Evolutionary conservation across 1,139 yeast species (phyloP).

Genomic region (Debaryomycetaceae sp.): DNA sequence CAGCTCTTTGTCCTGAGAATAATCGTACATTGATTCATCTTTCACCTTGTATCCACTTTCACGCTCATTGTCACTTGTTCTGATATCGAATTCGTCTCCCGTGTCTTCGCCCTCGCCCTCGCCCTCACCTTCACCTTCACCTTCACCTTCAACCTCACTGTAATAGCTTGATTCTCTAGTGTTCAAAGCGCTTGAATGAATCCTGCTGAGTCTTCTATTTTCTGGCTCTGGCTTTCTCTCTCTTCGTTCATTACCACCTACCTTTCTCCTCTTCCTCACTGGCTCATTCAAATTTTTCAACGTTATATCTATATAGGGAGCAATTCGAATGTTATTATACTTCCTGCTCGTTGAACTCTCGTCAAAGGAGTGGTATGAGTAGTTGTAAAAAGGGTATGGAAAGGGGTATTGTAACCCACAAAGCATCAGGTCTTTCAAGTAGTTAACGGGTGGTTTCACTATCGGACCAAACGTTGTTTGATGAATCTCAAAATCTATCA

Average conservation of each 20-base stretch:
- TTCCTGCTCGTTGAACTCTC: conserved; percentile 26
- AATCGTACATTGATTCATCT: neutral
- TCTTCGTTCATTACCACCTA: neutral
- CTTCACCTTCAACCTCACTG: conserved; percentile 4
- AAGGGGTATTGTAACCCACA: conserved; percentile 46
- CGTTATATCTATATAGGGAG: conserved; percentile 38
- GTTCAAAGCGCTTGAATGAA: neutral
- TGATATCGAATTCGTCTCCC: conserved; percentile 8
- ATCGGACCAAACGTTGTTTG: conserved; percentile 40
- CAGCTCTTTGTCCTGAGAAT: neutral
- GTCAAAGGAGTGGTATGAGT: conserved; percentile 40
- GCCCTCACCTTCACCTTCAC: conserved; percentile 6
- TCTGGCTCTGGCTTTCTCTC: conserved; percentile 2
- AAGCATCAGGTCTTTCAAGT: conserved; percentile 31
- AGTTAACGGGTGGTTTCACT: conserved; percentile 41
- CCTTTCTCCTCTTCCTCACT: conserved; percentile 7
- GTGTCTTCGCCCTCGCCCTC: conserved; percentile 8
- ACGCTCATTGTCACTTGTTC: conserved; percentile 3
- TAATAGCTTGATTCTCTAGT: neutral
- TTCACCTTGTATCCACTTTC: neutral
- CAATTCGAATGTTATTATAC: conserved; percentile 23
- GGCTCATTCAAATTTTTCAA: conserved; percentile 18
- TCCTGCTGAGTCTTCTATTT: neutral
- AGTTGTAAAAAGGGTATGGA: conserved; percentile 47
- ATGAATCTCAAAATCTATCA: conserved; percentile 34